Percentiles rank a stretch among this genome's conserved stretches.
Evolutionary conservation across 192 early-diverging fungal genomes (phyloP).

Genomic region (Allomyces arbusculus): DNA sequence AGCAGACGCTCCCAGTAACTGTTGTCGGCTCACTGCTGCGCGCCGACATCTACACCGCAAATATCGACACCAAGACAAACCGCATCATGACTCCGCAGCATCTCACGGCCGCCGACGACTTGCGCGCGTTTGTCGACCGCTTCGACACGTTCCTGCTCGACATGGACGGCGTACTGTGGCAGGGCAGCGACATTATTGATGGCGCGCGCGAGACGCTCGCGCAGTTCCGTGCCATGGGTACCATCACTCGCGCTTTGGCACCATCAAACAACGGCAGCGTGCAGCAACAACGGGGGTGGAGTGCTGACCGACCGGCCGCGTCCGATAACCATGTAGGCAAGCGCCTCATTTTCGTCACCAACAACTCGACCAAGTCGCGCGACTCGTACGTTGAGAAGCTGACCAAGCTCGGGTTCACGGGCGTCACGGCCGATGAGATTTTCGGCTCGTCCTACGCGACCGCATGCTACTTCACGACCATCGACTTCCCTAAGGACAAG

Average conservation of each 20-base stretch:
- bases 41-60: no score
- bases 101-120: slow-evolving; percentile 24
- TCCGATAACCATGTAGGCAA: slow-evolving; percentile 33
- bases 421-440: slow-evolving; percentile 49
- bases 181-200: slow-evolving; percentile 41
- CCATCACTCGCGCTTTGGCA: not conserved
- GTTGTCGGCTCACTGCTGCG: no score
- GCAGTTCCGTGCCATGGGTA: slow-evolving; percentile 47
- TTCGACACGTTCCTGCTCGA: slow-evolving; percentile 91
- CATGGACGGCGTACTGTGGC: slow-evolving; percentile 97
- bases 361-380: slow-evolving; percentile 87
- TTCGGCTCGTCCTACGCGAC: slow-evolving; percentile 84
- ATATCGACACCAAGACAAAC: not conserved
- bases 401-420: slow-evolving; percentile 46
- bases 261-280: not conserved
- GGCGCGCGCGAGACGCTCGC: slow-evolving; percentile 48
- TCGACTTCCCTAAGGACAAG: slow-evolving; percentile 65
- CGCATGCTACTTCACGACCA: slow-evolving; percentile 71
- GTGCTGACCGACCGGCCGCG: not conserved
- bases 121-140: slow-evolving; percentile 40
- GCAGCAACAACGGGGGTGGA: slow-evolving; percentile 3
- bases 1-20: no score
- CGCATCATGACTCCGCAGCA: slow-evolving; percentile 10
- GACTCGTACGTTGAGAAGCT: slow-evolving; percentile 65
- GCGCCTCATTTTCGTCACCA: slow-evolving; percentile 86